phyloP scores from a whole-genome alignment of 176 grass and related monocot genomes.

The Aegilops tauschii region DNA sequence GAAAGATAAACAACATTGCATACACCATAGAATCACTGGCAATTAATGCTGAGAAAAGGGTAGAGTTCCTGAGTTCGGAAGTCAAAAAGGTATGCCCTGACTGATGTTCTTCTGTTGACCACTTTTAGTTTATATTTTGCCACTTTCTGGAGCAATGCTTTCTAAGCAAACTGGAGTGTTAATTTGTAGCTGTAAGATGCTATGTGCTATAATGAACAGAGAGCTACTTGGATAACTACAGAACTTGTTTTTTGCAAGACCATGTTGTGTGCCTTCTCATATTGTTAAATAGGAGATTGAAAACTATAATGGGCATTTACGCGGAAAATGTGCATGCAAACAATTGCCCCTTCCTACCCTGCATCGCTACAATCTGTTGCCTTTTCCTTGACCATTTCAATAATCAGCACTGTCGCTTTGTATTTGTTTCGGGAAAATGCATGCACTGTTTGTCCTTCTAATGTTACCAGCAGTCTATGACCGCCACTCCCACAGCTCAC shows the following conservation, averaged over 20 bases:
- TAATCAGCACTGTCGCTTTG: not conserved
- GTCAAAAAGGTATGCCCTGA: slow-evolving; percentile 51
- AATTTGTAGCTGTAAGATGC: slow-evolving; percentile 10
- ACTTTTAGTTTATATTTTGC: slow-evolving; percentile 14
- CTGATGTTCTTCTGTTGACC: not conserved
- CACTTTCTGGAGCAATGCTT: slow-evolving; percentile 12
- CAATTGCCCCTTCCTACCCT: not conserved
- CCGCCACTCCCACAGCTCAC: not conserved
- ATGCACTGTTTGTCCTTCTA: not conserved
- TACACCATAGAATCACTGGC: slow-evolving; percentile 49
- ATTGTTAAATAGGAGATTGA: not conserved
- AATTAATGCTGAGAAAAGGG: slow-evolving; percentile 54
- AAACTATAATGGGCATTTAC: not conserved
- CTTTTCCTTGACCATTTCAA: not conserved
- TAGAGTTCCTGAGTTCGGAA: slow-evolving; percentile 60
- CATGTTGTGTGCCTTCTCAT: not conserved
- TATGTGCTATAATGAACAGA: not conserved
- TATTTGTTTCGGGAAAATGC: not conserved
- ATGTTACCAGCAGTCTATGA: not conserved
- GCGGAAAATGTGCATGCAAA: not conserved
- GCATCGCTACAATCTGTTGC: not conserved
- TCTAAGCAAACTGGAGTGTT: not conserved
- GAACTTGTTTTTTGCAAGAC: not conserved
- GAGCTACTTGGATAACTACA: not conserved
- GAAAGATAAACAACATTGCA: slow-evolving; percentile 51